phyloP scores from a whole-genome alignment of 805 yeast species.

The Myxozyma geophila region DNA sequence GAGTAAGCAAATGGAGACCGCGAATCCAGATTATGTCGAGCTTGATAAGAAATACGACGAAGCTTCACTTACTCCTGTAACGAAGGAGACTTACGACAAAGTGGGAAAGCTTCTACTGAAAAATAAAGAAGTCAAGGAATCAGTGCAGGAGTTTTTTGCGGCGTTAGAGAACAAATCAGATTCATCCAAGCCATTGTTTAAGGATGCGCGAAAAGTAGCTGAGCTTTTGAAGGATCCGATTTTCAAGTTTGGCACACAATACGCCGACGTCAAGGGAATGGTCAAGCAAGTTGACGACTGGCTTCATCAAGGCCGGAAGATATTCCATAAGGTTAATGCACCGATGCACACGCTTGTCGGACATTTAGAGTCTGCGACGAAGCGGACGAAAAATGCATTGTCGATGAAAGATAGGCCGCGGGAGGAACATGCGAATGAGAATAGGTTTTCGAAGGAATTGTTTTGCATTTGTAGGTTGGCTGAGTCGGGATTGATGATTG shows the following conservation, averaged over 20 bases:
- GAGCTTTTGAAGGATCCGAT: constrained; percentile 38
- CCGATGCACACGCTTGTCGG: constrained; percentile 43
- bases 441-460: constrained; percentile 27
- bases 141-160: constrained; percentile 23
- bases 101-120: constrained; percentile 27
- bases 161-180: constrained; percentile 43
- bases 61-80: constrained; percentile 35
- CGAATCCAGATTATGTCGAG: constrained; percentile 2
- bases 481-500: constrained; percentile 87
- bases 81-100: constrained; percentile 37
- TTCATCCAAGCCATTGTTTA: constrained; percentile 45
- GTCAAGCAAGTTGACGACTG: constrained; percentile 47
- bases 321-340: constrained; percentile 48
- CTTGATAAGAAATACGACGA: constrained; percentile 35
- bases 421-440: neutral
- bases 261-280: constrained; percentile 37
- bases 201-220: constrained; percentile 41
- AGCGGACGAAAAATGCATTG: constrained; percentile 39
- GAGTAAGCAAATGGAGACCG: constrained; percentile 29
- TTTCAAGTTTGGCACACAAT: constrained; percentile 25
- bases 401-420: constrained; percentile 23
- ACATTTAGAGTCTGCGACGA: constrained; percentile 41
- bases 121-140: constrained; percentile 27
- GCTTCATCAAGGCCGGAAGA: constrained; percentile 45
- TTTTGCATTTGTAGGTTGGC: constrained; percentile 54